Conservation (phyloP, 441 rosid genomes). For the Arabidopsis hybrid region DNA sequence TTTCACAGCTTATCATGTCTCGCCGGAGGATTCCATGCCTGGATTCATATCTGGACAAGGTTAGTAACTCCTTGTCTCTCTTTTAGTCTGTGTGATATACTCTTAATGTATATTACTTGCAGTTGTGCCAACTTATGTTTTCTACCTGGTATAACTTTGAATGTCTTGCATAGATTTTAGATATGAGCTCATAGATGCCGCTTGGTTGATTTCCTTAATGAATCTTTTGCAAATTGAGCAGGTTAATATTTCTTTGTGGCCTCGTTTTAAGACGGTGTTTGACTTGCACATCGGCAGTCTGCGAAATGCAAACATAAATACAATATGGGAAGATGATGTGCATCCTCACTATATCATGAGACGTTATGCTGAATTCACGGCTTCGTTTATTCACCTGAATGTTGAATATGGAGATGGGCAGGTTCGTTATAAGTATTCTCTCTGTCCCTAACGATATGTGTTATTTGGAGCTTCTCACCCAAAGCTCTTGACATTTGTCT, state of each 20-base stretch:
- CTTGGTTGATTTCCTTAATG: conserved; percentile 3
- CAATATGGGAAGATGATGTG: conserved; percentile 96
- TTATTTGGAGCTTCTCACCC: conserved; percentile 18
- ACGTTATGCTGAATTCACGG: conserved; percentile 98
- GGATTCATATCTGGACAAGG: conserved; percentile 99
- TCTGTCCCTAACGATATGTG: conserved; percentile 13
- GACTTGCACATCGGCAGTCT: conserved; percentile 92
- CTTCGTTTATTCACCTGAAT: conserved; percentile 96
- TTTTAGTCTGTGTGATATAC: conserved; percentile 16
- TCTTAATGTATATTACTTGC: conserved; percentile 16
- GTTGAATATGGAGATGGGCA: conserved; percentile 98
- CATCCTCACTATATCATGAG: conserved; percentile 99
- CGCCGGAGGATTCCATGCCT: conserved; percentile 95
- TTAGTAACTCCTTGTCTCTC: conserved; percentile 39
- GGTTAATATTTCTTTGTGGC: conserved; percentile 95
- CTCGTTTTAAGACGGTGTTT: conserved; percentile 96
- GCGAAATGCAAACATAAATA: conserved; percentile 87
- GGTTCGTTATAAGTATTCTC: conserved; percentile 54
- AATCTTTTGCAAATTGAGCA: conserved; percentile 35
- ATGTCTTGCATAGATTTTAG: neutral
- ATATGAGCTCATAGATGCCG: conserved; percentile 2
- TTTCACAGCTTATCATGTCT: conserved; percentile 89
- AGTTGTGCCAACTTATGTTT: neutral
- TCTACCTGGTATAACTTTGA: too few relatives aligned
- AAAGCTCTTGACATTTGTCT: conserved; percentile 15